Evolutionary conservation across 1,284 basidiomycete genomes (phyloP), one percentile per base, ranked within the genome.

Genomic region (Naganishia sp.): DNA sequence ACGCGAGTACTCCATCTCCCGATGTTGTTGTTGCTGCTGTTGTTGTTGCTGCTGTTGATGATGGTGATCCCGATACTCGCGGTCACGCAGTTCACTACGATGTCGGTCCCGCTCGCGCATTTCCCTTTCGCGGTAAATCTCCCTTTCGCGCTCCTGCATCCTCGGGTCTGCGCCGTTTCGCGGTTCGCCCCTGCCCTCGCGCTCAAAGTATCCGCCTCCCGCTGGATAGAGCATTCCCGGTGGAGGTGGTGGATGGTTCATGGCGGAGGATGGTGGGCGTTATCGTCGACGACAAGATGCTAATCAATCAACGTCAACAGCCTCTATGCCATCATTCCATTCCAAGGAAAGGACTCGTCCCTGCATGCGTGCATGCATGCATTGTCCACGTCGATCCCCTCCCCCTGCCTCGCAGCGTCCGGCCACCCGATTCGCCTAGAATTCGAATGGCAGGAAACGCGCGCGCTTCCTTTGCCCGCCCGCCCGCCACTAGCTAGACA

Each of bases 21-120:
- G 61, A 10, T 43, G 41, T 35, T 35, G 50, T 7, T 49, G 50
- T 21, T 41, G 61, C 35, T 31, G 39, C 21, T 53, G 50, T 23
- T 49, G 45, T 18, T 61, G 46, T 28, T 49, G 35, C 25, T 52
- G 49, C 25, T 63, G 50, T 21, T 52, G 41, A 21, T 53, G 60
- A n/a, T 60, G 57, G 6, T 63, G 50, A 31, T 49, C 31, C 3
- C 50, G 50, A 32, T 42, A 28, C 13, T 41, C 61, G 15, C 52
- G 61, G 4, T 64, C 43, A 5, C 63, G 41, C 10, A 35, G 18
- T 31, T 51, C 32, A 15, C 31, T 51, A 10, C 60, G 31, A 41
- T 63, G 32, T 42, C 60, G 51, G n/a, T 54, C 43, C 18, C 46
- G 6, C n/a, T 46, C 53, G 49, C 31, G 31, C 42, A 50, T 42